These are phyloP conservation scores for Pseudogymnoascus sp. DNA, from an alignment of 2,329 filamentous ascomycete genomes.

Conservation along the genomic window DNA sequence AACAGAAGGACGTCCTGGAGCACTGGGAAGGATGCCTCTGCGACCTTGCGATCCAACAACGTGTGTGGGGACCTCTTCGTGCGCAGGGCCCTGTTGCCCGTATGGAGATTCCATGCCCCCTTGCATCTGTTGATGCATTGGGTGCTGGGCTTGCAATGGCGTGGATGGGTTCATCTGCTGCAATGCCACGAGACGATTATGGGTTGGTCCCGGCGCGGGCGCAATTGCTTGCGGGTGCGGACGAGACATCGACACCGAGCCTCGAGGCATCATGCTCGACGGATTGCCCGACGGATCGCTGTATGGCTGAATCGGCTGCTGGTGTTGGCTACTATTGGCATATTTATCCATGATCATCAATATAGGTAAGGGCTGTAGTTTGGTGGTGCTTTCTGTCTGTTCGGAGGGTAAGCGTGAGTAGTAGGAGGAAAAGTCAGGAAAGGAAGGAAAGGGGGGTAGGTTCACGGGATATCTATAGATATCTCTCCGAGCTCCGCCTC, in stretches of 20 bases:
- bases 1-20: conserved; percentile 74
- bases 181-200: conserved; percentile 47
- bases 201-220: conserved; percentile 52
- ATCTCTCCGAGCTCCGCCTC: too few species aligned
- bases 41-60: conserved; percentile 93
- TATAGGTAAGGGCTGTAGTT: not conserved
- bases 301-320: conserved; percentile 33
- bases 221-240: conserved; percentile 71
- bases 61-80: conserved; percentile 66
- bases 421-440: too few species aligned
- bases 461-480: too few species aligned
- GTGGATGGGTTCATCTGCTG: conserved; percentile 59
- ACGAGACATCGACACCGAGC: conserved; percentile 58
- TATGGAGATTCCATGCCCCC: conserved; percentile 52
- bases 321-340: conserved; percentile 9
- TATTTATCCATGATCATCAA: conserved; percentile 8
- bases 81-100: conserved; percentile 48
- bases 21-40: conserved; percentile 83
- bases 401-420: too few species aligned
- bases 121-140: conserved; percentile 31
- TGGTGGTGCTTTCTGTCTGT: too few species aligned
- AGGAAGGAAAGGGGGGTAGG: too few species aligned
- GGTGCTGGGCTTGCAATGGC: conserved; percentile 38
- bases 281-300: conserved; percentile 42
- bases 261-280: conserved; percentile 56